These are phyloP conservation scores for Lunularia cruciata DNA, from an alignment of 225 moss, liverwort and hornwort genomes.

Conservation along the genomic window DNA sequence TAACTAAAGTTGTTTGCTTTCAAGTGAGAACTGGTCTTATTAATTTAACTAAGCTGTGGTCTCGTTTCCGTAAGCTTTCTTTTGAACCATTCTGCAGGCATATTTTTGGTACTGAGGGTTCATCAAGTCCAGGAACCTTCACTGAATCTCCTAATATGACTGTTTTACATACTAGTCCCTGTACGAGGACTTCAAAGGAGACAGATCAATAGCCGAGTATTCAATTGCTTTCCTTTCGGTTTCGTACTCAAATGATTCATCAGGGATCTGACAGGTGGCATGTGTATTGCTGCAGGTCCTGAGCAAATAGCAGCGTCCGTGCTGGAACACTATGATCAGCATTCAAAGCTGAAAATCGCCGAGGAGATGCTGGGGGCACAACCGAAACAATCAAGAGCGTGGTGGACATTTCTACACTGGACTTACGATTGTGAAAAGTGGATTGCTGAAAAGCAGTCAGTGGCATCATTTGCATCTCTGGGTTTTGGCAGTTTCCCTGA, in stretches of 20 bases:
- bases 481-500: slow-evolving; percentile 38
- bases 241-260: no score
- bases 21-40: no score
- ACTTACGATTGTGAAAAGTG: slow-evolving; percentile 38
- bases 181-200: no score
- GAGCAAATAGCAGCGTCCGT: slow-evolving; percentile 32
- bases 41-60: no score
- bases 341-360: slow-evolving; percentile 20
- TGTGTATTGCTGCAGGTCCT: slow-evolving; percentile 18
- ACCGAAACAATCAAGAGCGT: slow-evolving; percentile 14
- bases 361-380: slow-evolving; percentile 13
- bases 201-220: no score
- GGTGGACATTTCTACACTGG: slow-evolving; percentile 35
- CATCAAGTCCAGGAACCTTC: no score
- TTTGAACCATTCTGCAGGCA: no score
- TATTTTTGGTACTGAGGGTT: no score
- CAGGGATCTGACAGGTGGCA: not conserved
- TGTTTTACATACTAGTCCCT: no score
- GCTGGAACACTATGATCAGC: slow-evolving; percentile 37
- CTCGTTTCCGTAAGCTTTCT: no score
- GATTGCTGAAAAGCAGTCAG: slow-evolving; percentile 32
- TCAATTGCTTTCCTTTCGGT: no score
- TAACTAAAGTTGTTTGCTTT: not conserved
- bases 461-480: slow-evolving; percentile 30
- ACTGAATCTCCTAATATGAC: not conserved